These are phyloP conservation scores for Phytomonas francai DNA, from an alignment of 208 protist species.

Conservation along the genomic window DNA sequence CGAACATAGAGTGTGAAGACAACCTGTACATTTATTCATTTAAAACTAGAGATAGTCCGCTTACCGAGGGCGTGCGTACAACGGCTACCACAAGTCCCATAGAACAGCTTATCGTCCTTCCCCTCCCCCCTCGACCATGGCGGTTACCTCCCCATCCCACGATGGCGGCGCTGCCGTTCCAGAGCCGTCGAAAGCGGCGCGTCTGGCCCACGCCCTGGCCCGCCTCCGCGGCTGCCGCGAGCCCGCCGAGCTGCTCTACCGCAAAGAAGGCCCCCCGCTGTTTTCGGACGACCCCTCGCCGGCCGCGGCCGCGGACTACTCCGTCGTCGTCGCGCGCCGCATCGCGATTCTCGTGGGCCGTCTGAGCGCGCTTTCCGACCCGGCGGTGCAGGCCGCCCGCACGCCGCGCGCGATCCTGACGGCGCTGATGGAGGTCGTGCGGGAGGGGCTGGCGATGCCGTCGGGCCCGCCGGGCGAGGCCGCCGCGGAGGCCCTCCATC, in stretches of 20 bases:
- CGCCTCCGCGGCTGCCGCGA: constrained; percentile 14
- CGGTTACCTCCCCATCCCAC: too few relatives aligned
- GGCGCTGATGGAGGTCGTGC: constrained; percentile 42
- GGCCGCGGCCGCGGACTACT: constrained; percentile 4
- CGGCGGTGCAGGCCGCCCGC: constrained; percentile 16
- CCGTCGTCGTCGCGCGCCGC: constrained; percentile 29
- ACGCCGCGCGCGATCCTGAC: constrained; percentile 42
- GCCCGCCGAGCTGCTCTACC: constrained; percentile 16
- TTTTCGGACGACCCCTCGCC: not conserved
- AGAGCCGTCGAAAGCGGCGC: too few relatives aligned
- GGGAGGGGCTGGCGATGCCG: constrained; percentile 28
- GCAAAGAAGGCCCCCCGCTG: constrained; percentile 8
- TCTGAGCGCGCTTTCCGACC: constrained; percentile 27
- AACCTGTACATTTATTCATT: too few relatives aligned
- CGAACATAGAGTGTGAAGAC: too few relatives aligned
- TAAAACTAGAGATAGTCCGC: too few relatives aligned
- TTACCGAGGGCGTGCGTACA: too few relatives aligned
- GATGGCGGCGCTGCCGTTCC: too few relatives aligned
- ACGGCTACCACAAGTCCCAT: too few relatives aligned
- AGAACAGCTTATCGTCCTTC: too few relatives aligned
- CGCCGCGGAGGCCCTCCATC: constrained; percentile 7
- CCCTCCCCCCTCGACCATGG: too few relatives aligned
- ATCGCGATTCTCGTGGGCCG: constrained; percentile 44
- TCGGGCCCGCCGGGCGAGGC: constrained; percentile 12
- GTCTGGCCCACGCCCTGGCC: constrained; percentile 2